Percentiles rank a stretch among this genome's conserved stretches.
phyloP scores from a whole-genome alignment of 1,284 basidiomycete genomes.

The Coriolopsis trogii region DNA sequence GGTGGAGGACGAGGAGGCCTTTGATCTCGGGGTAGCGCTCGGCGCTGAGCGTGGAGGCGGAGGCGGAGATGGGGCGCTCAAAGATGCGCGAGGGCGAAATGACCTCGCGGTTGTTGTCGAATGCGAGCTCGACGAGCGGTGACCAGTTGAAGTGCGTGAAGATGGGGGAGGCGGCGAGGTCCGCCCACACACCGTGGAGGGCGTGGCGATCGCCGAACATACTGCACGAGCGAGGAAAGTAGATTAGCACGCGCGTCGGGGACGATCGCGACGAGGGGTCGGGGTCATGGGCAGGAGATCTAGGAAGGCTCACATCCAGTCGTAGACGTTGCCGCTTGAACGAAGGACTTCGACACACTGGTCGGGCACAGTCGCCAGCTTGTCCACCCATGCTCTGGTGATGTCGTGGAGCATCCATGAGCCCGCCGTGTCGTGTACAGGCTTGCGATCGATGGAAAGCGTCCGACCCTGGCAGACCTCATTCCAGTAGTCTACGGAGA shows the following conservation, averaged over 20 bases:
- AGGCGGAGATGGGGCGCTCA: conserved; percentile 21
- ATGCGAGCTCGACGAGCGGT: conserved; percentile 41
- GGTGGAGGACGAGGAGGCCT: conserved; percentile 58
- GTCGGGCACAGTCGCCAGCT: conserved; percentile 49
- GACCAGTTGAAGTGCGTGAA: conserved; percentile 44
- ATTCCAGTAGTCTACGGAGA: conserved; percentile 41
- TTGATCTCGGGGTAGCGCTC: conserved; percentile 32
- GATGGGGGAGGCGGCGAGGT: conserved; percentile 41
- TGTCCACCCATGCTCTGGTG: conserved; percentile 53
- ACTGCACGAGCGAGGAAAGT: conserved; percentile 22
- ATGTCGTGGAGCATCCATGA: conserved; percentile 29
- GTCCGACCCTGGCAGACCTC: conserved; percentile 38
- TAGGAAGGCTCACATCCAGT: conserved; percentile 41
- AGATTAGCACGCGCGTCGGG: too few relatives aligned
- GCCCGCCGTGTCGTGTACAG: conserved; percentile 16
- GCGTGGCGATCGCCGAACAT: conserved; percentile 39
- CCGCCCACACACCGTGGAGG: conserved; percentile 41
- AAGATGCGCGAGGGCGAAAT: conserved; percentile 30
- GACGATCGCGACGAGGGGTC: too few relatives aligned
- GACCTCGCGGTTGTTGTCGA: conserved; percentile 39
- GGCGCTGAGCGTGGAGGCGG: conserved; percentile 14
- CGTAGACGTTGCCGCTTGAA: conserved; percentile 42
- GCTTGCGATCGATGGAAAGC: conserved; percentile 26
- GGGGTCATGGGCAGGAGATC: too few relatives aligned
- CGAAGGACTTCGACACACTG: conserved; percentile 24